These are phyloP conservation scores for Dryas drummondii DNA, from an alignment of 306 rosid species.

Conservation along the genomic window DNA sequence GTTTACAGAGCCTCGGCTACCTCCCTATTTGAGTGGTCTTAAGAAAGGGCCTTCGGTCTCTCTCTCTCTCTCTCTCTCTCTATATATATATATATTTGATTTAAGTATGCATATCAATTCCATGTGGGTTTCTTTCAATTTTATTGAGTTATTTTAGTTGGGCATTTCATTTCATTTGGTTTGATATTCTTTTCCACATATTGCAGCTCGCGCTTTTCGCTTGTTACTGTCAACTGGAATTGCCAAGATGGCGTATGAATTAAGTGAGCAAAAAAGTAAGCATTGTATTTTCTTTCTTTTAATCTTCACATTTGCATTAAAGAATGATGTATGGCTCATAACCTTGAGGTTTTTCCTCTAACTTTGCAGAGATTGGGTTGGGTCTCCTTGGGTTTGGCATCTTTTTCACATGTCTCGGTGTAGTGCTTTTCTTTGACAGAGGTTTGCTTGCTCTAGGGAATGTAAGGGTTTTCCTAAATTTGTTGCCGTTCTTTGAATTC, in stretches of 20 bases:
- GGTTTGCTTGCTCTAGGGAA: conserved; percentile 93
- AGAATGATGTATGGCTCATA: conserved; percentile 14
- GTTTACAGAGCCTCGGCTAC: no score
- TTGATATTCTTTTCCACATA: conserved; percentile 5
- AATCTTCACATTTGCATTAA: background rate
- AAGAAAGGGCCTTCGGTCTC: no score
- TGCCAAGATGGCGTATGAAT: conserved; percentile 61
- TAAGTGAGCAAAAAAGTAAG: conserved; percentile 80
- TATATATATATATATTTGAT: no score
- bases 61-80: background rate
- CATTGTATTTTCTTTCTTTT: conserved; percentile 6
- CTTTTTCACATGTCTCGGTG: conserved; percentile 72
- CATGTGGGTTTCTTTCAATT: background rate
- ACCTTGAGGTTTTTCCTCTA: conserved; percentile 10
- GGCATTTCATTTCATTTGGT: background rate
- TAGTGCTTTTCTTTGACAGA: conserved; percentile 80
- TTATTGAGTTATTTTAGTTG: background rate
- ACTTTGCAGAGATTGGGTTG: conserved; percentile 74
- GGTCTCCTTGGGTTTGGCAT: conserved; percentile 89
- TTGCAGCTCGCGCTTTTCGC: conserved; percentile 31
- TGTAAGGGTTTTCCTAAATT: conserved; percentile 43
- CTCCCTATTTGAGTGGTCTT: no score
- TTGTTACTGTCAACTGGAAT: conserved; percentile 17
- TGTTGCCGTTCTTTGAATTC: conserved; percentile 1
- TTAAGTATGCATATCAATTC: no score